Evolutionary conservation across 805 yeast genomes (phyloP).

Genomic region (Saturnispora hagleri): DNA sequence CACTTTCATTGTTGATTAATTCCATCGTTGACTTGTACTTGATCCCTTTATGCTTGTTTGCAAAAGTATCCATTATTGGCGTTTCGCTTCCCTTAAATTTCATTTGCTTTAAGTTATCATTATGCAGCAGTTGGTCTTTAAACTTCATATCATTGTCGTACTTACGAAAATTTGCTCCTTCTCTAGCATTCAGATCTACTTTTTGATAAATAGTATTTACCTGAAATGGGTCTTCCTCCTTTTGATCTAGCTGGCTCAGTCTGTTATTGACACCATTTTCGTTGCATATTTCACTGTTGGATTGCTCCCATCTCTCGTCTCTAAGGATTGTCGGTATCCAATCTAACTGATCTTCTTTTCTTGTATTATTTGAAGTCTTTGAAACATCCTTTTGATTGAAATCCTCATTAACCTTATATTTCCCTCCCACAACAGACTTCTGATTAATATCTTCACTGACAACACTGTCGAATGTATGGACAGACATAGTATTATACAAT

Average conservation of each 20-base stretch:
- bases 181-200: constrained; percentile 12
- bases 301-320: constrained; percentile 21
- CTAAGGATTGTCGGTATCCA: constrained; percentile 24
- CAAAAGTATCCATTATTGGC: constrained; percentile 25
- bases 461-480: constrained; percentile 12
- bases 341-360: background rate
- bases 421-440: background rate
- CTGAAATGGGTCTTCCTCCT: constrained; percentile 5
- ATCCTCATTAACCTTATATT: constrained; percentile 9
- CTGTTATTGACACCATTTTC: background rate
- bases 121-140: constrained; percentile 14
- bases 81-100: constrained; percentile 13
- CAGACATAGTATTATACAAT: background rate
- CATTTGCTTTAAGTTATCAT: constrained; percentile 14
- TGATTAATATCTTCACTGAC: constrained; percentile 16
- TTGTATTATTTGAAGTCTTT: too few relatives aligned
- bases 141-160: constrained; percentile 18
- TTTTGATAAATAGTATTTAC: constrained; percentile 20
- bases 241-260: background rate
- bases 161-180: constrained; percentile 25
- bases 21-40: constrained; percentile 11
- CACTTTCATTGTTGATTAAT: constrained; percentile 16
- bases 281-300: background rate
- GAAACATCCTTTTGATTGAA: constrained; percentile 5
- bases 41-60: constrained; percentile 17